Percentiles rank a stretch among this genome's conserved stretches.
These are phyloP conservation scores for Suillus occidentalis DNA, from an alignment of 768 basidiomycete genomes.

Conservation along the genomic window DNA sequence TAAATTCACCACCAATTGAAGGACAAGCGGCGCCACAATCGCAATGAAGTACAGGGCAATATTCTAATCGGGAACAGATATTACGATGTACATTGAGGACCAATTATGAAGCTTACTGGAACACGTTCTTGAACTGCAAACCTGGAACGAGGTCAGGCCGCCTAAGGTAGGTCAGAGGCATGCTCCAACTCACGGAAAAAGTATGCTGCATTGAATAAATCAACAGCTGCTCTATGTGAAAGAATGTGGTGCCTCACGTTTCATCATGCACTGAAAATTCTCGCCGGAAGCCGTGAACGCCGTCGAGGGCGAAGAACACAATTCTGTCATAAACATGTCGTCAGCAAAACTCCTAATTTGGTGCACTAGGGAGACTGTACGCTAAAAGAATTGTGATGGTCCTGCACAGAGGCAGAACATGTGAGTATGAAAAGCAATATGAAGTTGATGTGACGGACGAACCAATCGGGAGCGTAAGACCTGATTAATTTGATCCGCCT, in stretches of 20 bases:
- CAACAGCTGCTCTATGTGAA: constrained; percentile 16
- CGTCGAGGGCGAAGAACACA: constrained; percentile 61
- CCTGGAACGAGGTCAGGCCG: constrained; percentile 35
- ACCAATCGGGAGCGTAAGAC: constrained; percentile 82
- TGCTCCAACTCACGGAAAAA: constrained; percentile 22
- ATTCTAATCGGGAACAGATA: constrained; percentile 33
- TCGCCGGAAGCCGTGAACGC: constrained; percentile 71
- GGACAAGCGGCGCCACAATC: constrained; percentile 62
- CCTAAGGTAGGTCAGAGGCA: neutral
- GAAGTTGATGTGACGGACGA: constrained; percentile 17
- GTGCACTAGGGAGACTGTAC: constrained; percentile 40
- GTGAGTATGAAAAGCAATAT: neutral
- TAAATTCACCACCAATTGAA: constrained; percentile 69
- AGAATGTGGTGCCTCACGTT: constrained; percentile 47
- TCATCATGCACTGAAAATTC: constrained; percentile 78
- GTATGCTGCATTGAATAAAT: constrained; percentile 19
- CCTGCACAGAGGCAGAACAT: constrained; percentile 41
- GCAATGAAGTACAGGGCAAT: constrained; percentile 53
- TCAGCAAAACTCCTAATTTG: neutral
- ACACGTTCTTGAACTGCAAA: constrained; percentile 77
- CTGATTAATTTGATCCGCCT: constrained; percentile 44
- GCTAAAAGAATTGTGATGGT: constrained; percentile 62
- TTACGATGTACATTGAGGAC: constrained; percentile 10
- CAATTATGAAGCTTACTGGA: constrained; percentile 48
- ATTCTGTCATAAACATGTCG: constrained; percentile 38